phyloP scores from a whole-genome alignment of 148 eudicot species.

The Chenopodium album region DNA sequence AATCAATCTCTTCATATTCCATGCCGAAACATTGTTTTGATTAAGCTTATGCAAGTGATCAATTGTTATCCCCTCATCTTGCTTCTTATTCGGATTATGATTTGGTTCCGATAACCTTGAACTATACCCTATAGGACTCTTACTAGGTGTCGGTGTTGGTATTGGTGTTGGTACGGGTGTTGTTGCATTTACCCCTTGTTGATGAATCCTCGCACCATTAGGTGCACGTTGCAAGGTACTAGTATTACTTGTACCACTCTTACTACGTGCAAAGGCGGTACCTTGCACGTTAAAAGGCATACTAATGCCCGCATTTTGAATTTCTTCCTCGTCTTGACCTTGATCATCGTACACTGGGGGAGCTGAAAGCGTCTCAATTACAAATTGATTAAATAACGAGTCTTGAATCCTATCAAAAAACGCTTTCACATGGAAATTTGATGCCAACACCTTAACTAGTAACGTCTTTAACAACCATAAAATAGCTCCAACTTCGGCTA shows the following conservation, averaged over 20 bases:
- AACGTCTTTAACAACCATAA: conserved; percentile 72
- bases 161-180: background rate
- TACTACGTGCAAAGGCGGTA: conserved; percentile 17
- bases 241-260: conserved; percentile 31
- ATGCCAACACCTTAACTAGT: conserved; percentile 72
- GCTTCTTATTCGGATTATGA: conserved; percentile 28
- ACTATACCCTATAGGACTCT: conserved; percentile 39
- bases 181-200: background rate
- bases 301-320: conserved; percentile 52
- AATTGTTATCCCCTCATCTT: conserved; percentile 49
- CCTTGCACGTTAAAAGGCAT: conserved; percentile 49
- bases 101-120: conserved; percentile 31
- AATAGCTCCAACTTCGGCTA: conserved; percentile 44
- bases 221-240: background rate
- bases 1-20: conserved; percentile 92
- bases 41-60: conserved; percentile 64
- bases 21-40: conserved; percentile 79
- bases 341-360: conserved; percentile 53
- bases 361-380: conserved; percentile 73
- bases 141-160: background rate
- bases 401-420: conserved; percentile 83
- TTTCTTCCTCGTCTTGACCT: conserved; percentile 47
- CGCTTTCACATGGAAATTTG: conserved; percentile 77
- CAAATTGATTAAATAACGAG: conserved; percentile 68
- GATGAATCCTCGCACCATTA: conserved; percentile 7